These are phyloP conservation scores for Candida parachauliodes DNA, from an alignment of 805 yeast genomes.

Conservation along the genomic window DNA sequence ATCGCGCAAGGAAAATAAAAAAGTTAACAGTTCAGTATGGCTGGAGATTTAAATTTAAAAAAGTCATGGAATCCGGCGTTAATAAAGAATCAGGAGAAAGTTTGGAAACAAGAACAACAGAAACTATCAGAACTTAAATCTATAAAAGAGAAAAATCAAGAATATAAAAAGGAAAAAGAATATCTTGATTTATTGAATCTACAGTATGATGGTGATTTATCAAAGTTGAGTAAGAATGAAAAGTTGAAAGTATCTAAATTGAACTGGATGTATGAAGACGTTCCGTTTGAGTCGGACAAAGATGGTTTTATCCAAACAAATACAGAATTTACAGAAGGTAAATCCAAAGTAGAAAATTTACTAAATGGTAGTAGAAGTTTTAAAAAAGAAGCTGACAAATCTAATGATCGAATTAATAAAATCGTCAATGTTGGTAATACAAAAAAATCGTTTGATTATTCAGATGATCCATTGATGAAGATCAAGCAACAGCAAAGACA, in stretches of 20 bases:
- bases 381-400: constrained; percentile 14
- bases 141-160: constrained; percentile 60
- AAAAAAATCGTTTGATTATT: constrained; percentile 5
- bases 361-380: constrained; percentile 51
- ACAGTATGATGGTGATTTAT: constrained; percentile 34
- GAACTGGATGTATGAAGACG: constrained; percentile 85
- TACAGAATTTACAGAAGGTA: constrained; percentile 30
- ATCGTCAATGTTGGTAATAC: constrained; percentile 19
- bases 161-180: constrained; percentile 60
- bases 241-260: constrained; percentile 45
- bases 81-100: constrained; percentile 77
- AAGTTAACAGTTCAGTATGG: constrained; percentile 24
- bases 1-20: constrained; percentile 1
- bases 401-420: constrained; percentile 20
- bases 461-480: constrained; percentile 50
- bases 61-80: constrained; percentile 97
- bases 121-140: constrained; percentile 66
- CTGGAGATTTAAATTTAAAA: constrained; percentile 82
- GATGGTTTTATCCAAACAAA: constrained; percentile 35
- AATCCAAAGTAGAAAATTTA: constrained; percentile 45
- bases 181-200: constrained; percentile 49
- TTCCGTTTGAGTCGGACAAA: constrained; percentile 32
- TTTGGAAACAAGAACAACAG: constrained; percentile 79
- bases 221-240: constrained; percentile 27
- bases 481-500: constrained; percentile 21